Evolutionary conservation across 164 flowering plant genomes (phyloP).

Genomic region (Stephania japonica): DNA sequence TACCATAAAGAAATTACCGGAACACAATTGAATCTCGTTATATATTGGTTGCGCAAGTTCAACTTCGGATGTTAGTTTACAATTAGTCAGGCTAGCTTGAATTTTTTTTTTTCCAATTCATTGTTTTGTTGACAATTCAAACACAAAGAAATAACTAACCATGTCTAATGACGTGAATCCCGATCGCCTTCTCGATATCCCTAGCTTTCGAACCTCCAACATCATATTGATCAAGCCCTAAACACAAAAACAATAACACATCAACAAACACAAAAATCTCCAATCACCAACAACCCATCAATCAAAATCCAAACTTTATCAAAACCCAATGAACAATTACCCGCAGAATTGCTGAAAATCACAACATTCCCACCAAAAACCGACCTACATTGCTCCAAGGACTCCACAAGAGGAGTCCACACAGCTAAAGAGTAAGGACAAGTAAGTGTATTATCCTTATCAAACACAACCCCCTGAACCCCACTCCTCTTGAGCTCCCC

Average conservation of each 20-base stretch:
- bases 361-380: conserved; percentile 64
- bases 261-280: neutral
- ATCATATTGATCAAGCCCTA: conserved; percentile 69
- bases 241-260: conserved; percentile 1
- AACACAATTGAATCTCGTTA: too few relatives aligned
- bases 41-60: too few relatives aligned
- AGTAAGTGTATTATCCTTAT: conserved; percentile 83
- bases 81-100: neutral
- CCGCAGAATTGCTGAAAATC: conserved; percentile 82
- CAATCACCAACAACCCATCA: neutral
- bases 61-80: too few relatives aligned
- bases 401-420: conserved; percentile 46
- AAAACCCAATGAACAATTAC: neutral
- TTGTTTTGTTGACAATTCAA: neutral
- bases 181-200: conserved; percentile 52
- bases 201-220: conserved; percentile 66
- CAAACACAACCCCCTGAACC: conserved; percentile 79
- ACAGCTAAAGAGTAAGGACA: conserved; percentile 60
- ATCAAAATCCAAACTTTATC: neutral
- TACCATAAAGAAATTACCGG: too few relatives aligned
- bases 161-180: conserved; percentile 72
- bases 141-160: conserved; percentile 28
- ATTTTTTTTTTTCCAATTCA: neutral
- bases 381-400: conserved; percentile 58
- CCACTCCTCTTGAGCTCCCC: conserved; percentile 57